Evolutionary conservation across 192 early-diverging fungal genomes (phyloP), one percentile per base, ranked within the genome.

Genomic region (Coemansia sp.): DNA sequence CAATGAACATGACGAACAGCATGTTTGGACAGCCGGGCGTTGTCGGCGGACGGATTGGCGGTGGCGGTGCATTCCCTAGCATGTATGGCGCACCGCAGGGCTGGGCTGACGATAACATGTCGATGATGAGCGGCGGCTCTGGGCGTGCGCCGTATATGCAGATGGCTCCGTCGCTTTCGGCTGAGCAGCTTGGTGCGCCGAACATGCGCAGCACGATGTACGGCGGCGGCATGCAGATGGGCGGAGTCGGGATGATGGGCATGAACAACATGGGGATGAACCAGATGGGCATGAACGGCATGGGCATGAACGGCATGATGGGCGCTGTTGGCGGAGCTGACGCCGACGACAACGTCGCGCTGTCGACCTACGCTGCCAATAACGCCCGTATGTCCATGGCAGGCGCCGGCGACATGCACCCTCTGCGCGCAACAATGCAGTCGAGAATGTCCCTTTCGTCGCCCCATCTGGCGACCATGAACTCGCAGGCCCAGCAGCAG

Each of bases 401-500:
- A 7, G 59, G 60, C 4, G 60, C 59, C 6, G 57, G 61, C 3
- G 79, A 81, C 53, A 62, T 75, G 36, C 79, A 81, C 30, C 79
- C 79, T 52, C 64, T 81, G 66, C 73, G 79, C 9, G 79, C 79
- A 10, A 73, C 79, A 13, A 81, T 81, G 79, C 73, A 76, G 63
- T 81, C 79, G 6, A 68, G 79, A 22, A 81, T 81, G 79, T 81
- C 79, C 19, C 40, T 62, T 22, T 81, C 79, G 31, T 57, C 79
- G 45, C 79, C 79, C n/a, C 73, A 81, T 19, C 60, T 81, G 53
- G 69, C 61, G 1, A 42, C 37, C 22, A 54, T 66, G 62, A 68
- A 58, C 65, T 55, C 63, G 13, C 65, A 72, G 42, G 42, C 48
- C 10, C 64, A 62, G 45, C 62, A 63, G 47, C 63, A 66, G 36